phyloP scores from a whole-genome alignment of 179 eudicot genomes.

The Patellifolia procumbens region DNA sequence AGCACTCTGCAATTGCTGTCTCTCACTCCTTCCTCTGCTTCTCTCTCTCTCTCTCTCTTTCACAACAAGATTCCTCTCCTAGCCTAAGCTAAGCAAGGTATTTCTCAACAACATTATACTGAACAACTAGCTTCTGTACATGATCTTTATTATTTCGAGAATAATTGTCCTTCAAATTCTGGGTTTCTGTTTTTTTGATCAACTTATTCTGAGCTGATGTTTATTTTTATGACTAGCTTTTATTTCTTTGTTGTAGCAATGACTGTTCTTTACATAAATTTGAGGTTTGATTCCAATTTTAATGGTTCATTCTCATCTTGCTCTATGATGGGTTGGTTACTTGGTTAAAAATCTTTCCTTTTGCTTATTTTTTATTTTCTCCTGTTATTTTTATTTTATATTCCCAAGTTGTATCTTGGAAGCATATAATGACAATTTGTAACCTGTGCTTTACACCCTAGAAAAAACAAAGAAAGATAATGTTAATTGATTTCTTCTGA shows the following conservation, averaged over 20 bases:
- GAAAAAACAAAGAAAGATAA: background rate
- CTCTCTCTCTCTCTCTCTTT: conserved; percentile 18
- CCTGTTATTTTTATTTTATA: too few species aligned
- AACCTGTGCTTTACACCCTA: background rate
- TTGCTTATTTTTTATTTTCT: too few species aligned
- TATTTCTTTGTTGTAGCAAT: background rate
- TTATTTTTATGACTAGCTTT: background rate
- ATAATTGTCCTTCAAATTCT: background rate
- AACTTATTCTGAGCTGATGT: background rate
- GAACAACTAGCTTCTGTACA: background rate
- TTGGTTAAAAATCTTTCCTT: too few species aligned
- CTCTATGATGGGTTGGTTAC: too few species aligned
- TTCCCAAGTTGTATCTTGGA: too few species aligned
- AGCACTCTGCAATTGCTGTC: conserved; percentile 25
- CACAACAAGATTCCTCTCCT: conserved; percentile 13
- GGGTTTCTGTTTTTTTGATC: conserved; percentile 3
- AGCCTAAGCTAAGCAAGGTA: conserved; percentile 26
- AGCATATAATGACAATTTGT: background rate
- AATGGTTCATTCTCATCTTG: background rate
- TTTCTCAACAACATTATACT: conserved; percentile 8
- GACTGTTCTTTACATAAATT: background rate
- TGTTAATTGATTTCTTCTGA: background rate
- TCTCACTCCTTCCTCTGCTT: background rate
- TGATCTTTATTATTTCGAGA: background rate
- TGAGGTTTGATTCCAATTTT: background rate